These are phyloP conservation scores for Ehretia macrophylla DNA, from an alignment of 257 asterid species.

Conservation along the genomic window DNA sequence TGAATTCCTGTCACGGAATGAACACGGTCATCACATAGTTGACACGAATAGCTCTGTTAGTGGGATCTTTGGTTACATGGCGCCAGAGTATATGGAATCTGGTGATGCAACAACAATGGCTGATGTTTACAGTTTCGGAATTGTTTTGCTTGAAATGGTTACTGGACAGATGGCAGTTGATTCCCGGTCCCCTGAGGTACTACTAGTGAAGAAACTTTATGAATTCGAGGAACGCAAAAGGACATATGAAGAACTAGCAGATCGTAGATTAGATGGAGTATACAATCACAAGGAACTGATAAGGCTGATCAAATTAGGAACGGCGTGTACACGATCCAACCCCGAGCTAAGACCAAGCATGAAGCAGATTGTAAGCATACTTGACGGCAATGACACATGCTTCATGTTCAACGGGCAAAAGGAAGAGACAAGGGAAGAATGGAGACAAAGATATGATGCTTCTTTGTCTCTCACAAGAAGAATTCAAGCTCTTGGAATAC, in stretches of 20 bases:
- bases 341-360: slow-evolving; percentile 73
- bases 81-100: slow-evolving; percentile 74
- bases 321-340: slow-evolving; percentile 66
- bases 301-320: slow-evolving; percentile 68
- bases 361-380: slow-evolving; percentile 80
- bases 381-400: slow-evolving; percentile 82
- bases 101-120: slow-evolving; percentile 88
- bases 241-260: slow-evolving; percentile 52
- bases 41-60: slow-evolving; percentile 56
- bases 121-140: slow-evolving; percentile 87
- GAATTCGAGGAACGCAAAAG: slow-evolving; percentile 43
- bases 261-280: slow-evolving; percentile 58
- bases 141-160: slow-evolving; percentile 76
- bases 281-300: slow-evolving; percentile 51
- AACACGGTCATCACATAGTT: slow-evolving; percentile 50
- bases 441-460: slow-evolving; percentile 65
- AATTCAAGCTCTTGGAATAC: slow-evolving; percentile 84
- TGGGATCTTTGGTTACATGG: slow-evolving; percentile 85
- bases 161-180: slow-evolving; percentile 82
- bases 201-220: slow-evolving; percentile 52
- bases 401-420: slow-evolving; percentile 30
- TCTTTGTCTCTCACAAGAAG: slow-evolving; percentile 62
- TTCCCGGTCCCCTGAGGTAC: slow-evolving; percentile 53
- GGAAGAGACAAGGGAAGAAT: slow-evolving; percentile 54
- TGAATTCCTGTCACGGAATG: slow-evolving; percentile 77